phyloP scores from a whole-genome alignment of 305 asterid genomes.

The Lippia alba region DNA sequence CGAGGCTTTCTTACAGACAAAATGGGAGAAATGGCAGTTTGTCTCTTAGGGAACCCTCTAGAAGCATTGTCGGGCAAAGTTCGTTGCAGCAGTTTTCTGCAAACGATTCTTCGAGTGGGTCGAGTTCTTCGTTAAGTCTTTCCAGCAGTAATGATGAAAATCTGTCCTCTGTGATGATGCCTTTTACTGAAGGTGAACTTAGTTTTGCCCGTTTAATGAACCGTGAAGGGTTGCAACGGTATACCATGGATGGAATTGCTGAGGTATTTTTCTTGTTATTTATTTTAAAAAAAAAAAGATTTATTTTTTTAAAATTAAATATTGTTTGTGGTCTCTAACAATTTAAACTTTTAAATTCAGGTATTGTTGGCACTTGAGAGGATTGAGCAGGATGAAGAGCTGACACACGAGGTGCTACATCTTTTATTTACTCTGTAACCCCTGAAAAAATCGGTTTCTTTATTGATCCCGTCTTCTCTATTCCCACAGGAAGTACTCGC shows the following conservation, averaged over 20 bases:
- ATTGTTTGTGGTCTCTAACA: background rate
- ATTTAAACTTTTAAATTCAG: constrained; percentile 34
- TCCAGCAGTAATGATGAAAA: constrained; percentile 47
- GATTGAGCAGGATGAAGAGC: constrained; percentile 39
- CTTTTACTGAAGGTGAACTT: constrained; percentile 40
- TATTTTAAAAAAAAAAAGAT: background rate
- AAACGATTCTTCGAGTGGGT: constrained; percentile 50
- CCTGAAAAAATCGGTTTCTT: constrained; percentile 1
- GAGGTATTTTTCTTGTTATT: constrained; percentile 50
- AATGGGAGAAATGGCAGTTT: constrained; percentile 31
- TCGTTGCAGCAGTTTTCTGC: constrained; percentile 41
- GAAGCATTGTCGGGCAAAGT: constrained; percentile 35
- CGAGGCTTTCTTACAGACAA: constrained; percentile 39
- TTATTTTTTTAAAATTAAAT: background rate
- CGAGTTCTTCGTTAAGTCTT: constrained; percentile 49
- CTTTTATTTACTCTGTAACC: background rate
- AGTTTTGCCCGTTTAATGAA: constrained; percentile 39
- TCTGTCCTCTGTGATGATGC: constrained; percentile 36
- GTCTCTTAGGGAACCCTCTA: constrained; percentile 33
- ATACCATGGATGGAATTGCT: constrained; percentile 60
- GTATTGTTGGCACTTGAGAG: constrained; percentile 58
- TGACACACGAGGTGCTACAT: constrained; percentile 33
- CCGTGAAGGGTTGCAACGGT: constrained; percentile 44
- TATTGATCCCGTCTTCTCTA: constrained; percentile 22
- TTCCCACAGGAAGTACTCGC: constrained; percentile 59